phyloP scores from a whole-genome alignment of 2,329 filamentous ascomycete species.

The Fusarium brevicatenulatum region DNA sequence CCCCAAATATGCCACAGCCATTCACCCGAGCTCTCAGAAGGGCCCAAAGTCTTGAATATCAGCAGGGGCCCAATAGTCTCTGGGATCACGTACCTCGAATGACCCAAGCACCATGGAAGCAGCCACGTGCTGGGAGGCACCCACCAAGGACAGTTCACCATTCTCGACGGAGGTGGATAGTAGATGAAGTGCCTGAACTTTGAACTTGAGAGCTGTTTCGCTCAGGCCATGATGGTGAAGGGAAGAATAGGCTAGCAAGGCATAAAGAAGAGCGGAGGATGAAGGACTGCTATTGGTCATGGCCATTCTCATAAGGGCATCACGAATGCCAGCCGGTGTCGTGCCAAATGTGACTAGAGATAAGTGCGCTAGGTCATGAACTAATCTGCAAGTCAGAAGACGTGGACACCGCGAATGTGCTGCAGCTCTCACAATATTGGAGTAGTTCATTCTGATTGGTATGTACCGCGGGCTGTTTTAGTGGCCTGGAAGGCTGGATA shows the following conservation, averaged over 20 bases:
- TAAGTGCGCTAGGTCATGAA: slow-evolving; percentile 15
- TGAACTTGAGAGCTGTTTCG: slow-evolving; percentile 20
- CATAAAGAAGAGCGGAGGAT: slow-evolving; percentile 24
- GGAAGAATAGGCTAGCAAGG: slow-evolving; percentile 31
- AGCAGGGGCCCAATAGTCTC: not conserved
- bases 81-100: slow-evolving; percentile 24
- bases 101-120: slow-evolving; percentile 36
- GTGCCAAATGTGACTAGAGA: slow-evolving; percentile 24
- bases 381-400: not conserved
- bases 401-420: accelerated
- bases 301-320: slow-evolving; percentile 21
- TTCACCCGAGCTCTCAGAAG: slow-evolving; percentile 34
- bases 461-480: not conserved
- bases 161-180: slow-evolving; percentile 4
- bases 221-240: slow-evolving; percentile 17
- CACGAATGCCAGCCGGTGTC: slow-evolving; percentile 7
- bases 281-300: not conserved
- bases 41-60: slow-evolving; percentile 3
- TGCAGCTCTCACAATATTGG: slow-evolving; percentile 19
- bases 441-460: slow-evolving; percentile 13
- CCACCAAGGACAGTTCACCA: not conserved
- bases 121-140: slow-evolving; percentile 33
- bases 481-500: not conserved
- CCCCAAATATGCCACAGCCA: slow-evolving; percentile 34
- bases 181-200: slow-evolving; percentile 23